A percentile compares a stretch with the other conserved stretches of the same genome.
These are phyloP conservation scores for Melastoma malabathricum DNA, from an alignment of 345 rosid genomes.

Conservation along the genomic window DNA sequence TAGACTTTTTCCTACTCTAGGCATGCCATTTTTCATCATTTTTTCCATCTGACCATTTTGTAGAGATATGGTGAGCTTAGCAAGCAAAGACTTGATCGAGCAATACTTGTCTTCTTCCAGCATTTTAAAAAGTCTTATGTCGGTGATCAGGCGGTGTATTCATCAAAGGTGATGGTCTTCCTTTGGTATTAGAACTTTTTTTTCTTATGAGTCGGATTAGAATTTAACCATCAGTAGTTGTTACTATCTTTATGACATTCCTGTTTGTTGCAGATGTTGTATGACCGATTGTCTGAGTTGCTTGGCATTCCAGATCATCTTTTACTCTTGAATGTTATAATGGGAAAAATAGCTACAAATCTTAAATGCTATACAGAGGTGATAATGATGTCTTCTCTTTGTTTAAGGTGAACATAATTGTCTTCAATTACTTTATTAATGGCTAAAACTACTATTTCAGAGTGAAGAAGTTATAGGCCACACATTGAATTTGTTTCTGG, in stretches of 20 bases:
- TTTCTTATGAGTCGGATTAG: no score
- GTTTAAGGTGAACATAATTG: slow-evolving; percentile 2
- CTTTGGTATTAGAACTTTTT: neutral
- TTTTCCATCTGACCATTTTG: slow-evolving; percentile 10
- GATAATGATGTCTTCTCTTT: slow-evolving; percentile 5
- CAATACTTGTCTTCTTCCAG: slow-evolving; percentile 95
- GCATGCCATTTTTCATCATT: no score
- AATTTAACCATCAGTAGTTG: slow-evolving; percentile 1
- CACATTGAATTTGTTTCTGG: slow-evolving; percentile 88
- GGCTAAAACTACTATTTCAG: slow-evolving; percentile 25
- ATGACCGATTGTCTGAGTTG: slow-evolving; percentile 81
- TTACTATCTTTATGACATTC: slow-evolving; percentile 18
- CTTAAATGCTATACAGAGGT: slow-evolving; percentile 90
- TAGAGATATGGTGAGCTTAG: slow-evolving; percentile 90
- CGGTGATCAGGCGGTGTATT: slow-evolving; percentile 99
- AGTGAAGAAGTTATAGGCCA: slow-evolving; percentile 90
- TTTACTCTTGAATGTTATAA: slow-evolving; percentile 73
- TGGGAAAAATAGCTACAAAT: slow-evolving; percentile 89
- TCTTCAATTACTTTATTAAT: slow-evolving; percentile 7
- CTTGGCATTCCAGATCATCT: slow-evolving; percentile 94
- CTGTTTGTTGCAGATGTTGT: slow-evolving; percentile 72
- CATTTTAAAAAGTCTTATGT: slow-evolving; percentile 95
- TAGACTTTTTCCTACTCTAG: no score
- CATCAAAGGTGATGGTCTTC: slow-evolving; percentile 63
- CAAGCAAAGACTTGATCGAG: slow-evolving; percentile 96